phyloP scores from a whole-genome alignment of 1,284 basidiomycete genomes.

The Trametes polyzona region DNA sequence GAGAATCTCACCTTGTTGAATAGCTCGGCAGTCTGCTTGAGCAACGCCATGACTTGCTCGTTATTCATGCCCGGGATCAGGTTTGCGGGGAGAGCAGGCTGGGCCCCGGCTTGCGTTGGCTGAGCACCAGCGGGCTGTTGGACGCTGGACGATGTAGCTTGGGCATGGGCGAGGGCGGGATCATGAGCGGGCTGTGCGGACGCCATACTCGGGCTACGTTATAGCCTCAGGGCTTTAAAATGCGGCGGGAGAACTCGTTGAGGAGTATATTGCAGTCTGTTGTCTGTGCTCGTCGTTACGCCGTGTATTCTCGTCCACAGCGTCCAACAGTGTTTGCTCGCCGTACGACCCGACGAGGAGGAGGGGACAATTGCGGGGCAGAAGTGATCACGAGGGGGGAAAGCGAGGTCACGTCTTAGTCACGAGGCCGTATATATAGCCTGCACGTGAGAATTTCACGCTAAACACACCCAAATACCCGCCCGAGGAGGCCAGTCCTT shows the following conservation, averaged over 20 bases:
- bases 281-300: neutral
- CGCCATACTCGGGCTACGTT: conserved; percentile 28
- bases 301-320: conserved; percentile 13
- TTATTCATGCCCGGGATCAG: conserved; percentile 42
- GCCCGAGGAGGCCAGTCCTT: conserved; percentile 27
- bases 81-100: conserved; percentile 9
- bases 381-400: conserved; percentile 42
- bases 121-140: conserved; percentile 13
- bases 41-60: conserved; percentile 53
- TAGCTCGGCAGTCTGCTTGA: conserved; percentile 52
- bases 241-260: neutral
- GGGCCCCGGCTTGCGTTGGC: conserved; percentile 6
- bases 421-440: conserved; percentile 38
- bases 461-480: conserved; percentile 32
- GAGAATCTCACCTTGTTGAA: conserved; percentile 38
- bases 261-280: neutral
- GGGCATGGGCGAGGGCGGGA: conserved; percentile 29
- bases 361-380: conserved; percentile 26
- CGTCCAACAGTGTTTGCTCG: conserved; percentile 24
- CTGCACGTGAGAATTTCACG: conserved; percentile 38
- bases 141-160: conserved; percentile 9
- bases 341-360: conserved; percentile 25
- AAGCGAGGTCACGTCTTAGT: conserved; percentile 39
- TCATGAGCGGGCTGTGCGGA: conserved; percentile 35
- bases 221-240: neutral